Base-by-base conservation (phyloP, 2,329 filamentous ascomycete species). In the Dactylonectria estremocensis region DNA sequence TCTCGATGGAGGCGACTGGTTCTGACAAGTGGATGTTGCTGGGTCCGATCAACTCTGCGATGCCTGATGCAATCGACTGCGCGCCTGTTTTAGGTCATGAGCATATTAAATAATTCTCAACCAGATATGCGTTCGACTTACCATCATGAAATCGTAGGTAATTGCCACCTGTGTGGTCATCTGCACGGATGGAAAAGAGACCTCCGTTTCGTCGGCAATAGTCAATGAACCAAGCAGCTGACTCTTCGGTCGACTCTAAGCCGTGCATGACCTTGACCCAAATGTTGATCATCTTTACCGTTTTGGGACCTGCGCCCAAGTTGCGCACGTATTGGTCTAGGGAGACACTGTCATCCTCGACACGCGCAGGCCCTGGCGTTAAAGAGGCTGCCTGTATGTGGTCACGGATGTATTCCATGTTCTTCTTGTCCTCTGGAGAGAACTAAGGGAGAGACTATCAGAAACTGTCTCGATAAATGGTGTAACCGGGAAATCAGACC, bases 231-330 rank as follows among this genome's bases (percentile, higher is more conserved):
- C 70, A 82, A 0, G 77, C 79, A 0, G 80, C 80, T 0, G 78
- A 81, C 46, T 81, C 76, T 37, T 82, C 72, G 1, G 70, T 79
- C 0, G 80, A 79, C 63, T 83, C 80, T 0, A 82, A 33, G 0
- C 81, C 80, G 10, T 81, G 78, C 80, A 83, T 82, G 3, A 78
- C 80, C 7, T 75, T 69, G 1, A 75, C 74, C 80, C 80, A 83
- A 1, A 82, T 61, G 13, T 80, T 82, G 18, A 80, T 70, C 77
- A 81, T 82, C 22, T 74, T 56, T 0, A 74, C 45, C 0, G 79
- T 79, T 60, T 77, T 80, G 2, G 76, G 72, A 0, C 70, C 43
- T 0, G 76, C 80, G 0, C 78, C 79, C 3, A 81, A 75, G 7
- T 77, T 75, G 1, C 76, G 76, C 5, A 81, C 74, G 45, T 80